Base-by-base conservation (phyloP, 441 rosid genomes). In the Cnidoscolus chayamansa region DNA sequence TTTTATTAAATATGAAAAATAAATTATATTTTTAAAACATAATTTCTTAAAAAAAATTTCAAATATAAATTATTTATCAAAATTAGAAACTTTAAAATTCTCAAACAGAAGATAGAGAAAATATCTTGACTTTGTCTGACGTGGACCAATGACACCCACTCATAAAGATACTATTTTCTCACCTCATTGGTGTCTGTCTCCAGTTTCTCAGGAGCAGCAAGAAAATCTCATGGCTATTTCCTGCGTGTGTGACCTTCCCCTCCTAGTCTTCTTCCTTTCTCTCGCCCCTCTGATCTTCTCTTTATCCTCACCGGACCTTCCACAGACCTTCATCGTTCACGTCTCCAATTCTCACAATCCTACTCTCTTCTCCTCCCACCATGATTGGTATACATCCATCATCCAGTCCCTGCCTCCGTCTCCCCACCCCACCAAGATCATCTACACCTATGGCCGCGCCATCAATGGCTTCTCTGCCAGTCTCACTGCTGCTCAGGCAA, bases 381-480 rank as follows among this genome's bases (percentile, higher is more conserved):
- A 70, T 49, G 80, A 86, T 56, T 88, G 94, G 92, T 86, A 88
- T 81, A 1, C 80, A 72, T 81, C 90, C 75, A 81, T 92, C 80
- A 72, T 90, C 79, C 76, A 37, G 1, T 83, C 98, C 85, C 3
- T 25, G 81, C 67, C 83, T 78, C 77, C 86, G 68, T 86, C 82
- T 72, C 84, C 76, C 73, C 87, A 57, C 25, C 83, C 90, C 0
- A 49, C 85, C 54, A 73, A 76, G 57, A 84, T 93, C 72, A 86
- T 93, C 69, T 91, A 90, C 83, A 67, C 90, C 37, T 91, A 93
- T 77, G 19, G 77, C 16, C 84, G 64, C 63, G 88, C 86, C 77
- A 35, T 75, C 76, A 72, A 73, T 45, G 96, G 96, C 65, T 93
- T 93, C 88, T 91, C 94, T 68, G 93, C 90, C 71, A 84, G 72